phyloP scores from a whole-genome alignment of 768 basidiomycete genomes.

The Thelephora ganbajun region DNA sequence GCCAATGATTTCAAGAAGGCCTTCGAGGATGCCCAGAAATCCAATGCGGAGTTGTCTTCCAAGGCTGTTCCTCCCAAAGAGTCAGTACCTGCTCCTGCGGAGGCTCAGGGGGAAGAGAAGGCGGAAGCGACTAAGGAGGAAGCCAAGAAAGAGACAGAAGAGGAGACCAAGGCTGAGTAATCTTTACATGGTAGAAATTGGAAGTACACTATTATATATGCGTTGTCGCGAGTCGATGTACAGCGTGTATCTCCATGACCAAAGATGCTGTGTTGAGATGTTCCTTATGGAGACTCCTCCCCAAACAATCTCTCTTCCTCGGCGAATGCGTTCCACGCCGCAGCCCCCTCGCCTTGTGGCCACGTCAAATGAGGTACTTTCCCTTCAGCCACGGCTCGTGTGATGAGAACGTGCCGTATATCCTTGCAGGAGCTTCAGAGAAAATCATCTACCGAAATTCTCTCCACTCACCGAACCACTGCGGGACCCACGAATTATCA shows the following conservation, averaged over 20 bases:
- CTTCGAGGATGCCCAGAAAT: conserved; percentile 76
- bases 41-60: conserved; percentile 34
- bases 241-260: background rate
- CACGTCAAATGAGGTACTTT: conserved; percentile 59
- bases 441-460: background rate
- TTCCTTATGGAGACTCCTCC: conserved; percentile 4
- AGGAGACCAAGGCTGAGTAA: conserved; percentile 19
- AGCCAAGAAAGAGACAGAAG: conserved; percentile 15
- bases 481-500: conserved; percentile 4
- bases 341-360: conserved; percentile 47
- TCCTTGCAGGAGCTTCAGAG: conserved; percentile 28
- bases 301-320: conserved; percentile 32
- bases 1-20: conserved; percentile 79
- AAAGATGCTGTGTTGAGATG: background rate
- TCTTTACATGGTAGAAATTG: conserved; percentile 9
- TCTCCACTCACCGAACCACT: conserved; percentile 50
- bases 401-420: conserved; percentile 73
- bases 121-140: conserved; percentile 18
- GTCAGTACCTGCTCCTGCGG: conserved; percentile 14
- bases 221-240: background rate
- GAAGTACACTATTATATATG: conserved; percentile 6
- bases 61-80: conserved; percentile 12
- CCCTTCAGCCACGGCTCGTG: conserved; percentile 54
- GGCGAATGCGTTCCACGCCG: conserved; percentile 71
- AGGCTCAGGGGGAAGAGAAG: conserved; percentile 14